Conservation (phyloP, 768 basidiomycete genomes). For the Suillus ampliporus region DNA sequence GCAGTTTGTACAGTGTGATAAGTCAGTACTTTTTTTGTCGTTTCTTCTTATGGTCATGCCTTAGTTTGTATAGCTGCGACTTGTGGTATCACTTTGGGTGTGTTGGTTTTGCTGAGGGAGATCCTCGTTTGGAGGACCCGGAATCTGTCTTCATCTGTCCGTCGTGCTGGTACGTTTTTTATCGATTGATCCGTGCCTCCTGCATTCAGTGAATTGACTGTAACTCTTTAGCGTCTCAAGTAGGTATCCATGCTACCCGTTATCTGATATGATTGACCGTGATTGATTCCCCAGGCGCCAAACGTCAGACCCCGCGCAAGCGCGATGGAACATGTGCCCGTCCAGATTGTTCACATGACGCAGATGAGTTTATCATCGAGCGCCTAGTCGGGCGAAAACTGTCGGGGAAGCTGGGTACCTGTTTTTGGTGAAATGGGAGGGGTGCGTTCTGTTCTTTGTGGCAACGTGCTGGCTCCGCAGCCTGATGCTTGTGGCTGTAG, state of each 20-base stretch:
- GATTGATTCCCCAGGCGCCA: slow-evolving; percentile 18
- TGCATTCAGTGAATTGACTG: background rate
- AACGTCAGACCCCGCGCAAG: slow-evolving; percentile 17
- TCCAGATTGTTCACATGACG: slow-evolving; percentile 27
- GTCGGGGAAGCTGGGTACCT: slow-evolving; percentile 18
- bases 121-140: slow-evolving; percentile 40
- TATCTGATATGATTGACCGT: background rate
- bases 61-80: slow-evolving; percentile 39
- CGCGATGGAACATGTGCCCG: slow-evolving; percentile 26
- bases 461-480: background rate
- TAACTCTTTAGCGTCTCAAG: background rate
- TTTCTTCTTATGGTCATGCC: background rate
- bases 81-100: slow-evolving; percentile 61
- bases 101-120: slow-evolving; percentile 44
- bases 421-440: slow-evolving; percentile 42
- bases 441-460: slow-evolving; percentile 22
- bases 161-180: slow-evolving; percentile 40
- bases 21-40: slow-evolving; percentile 25
- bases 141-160: slow-evolving; percentile 47
- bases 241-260: slow-evolving; percentile 21
- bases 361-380: slow-evolving; percentile 24
- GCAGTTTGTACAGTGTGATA: slow-evolving; percentile 43
- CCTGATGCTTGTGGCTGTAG: slow-evolving; percentile 11
- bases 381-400: slow-evolving; percentile 34
- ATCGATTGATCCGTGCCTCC: background rate